Evolutionary conservation across 2,329 filamentous ascomycete genomes (phyloP).

Genomic region (Phaeosphaeriaceae sp.): DNA sequence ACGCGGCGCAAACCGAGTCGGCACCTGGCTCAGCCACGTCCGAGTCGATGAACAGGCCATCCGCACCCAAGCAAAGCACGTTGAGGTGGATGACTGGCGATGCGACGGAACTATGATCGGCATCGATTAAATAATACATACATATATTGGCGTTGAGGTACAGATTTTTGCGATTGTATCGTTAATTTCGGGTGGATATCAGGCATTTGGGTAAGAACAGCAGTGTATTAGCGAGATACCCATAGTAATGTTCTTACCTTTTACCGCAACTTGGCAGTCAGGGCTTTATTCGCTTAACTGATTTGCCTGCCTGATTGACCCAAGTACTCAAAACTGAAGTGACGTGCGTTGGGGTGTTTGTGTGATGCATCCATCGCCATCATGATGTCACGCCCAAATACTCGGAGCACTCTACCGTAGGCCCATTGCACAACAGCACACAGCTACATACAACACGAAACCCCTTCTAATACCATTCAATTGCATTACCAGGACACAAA

Average conservation of each 20-base stretch:
- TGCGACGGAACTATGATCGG: slow-evolving; percentile 45
- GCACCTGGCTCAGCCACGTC: slow-evolving; percentile 48
- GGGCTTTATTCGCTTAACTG: not conserved
- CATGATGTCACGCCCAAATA: slow-evolving; percentile 7
- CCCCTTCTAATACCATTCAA: not conserved
- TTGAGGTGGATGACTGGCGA: slow-evolving; percentile 46
- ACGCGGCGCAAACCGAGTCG: slow-evolving; percentile 45
- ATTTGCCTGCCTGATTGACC: not conserved
- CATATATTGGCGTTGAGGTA: slow-evolving; percentile 8
- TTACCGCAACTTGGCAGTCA: not conserved
- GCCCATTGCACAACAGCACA: slow-evolving; percentile 1
- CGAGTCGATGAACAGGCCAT: slow-evolving; percentile 45
- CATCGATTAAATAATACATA: slow-evolving; percentile 40
- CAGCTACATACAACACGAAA: not conserved
- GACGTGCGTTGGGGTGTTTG: slow-evolving; percentile 8
- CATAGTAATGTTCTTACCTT: slow-evolving; percentile 1
- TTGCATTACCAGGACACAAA: not conserved
- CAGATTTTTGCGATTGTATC: slow-evolving; percentile 6
- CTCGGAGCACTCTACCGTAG: not conserved
- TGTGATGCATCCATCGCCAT: slow-evolving; percentile 1
- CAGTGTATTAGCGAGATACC: slow-evolving; percentile 4
- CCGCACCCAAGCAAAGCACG: slow-evolving; percentile 36
- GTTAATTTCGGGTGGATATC: no score
- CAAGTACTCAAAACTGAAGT: not conserved
- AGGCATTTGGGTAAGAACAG: no score